Evolutionary conservation across 116 monocot species (phyloP).

Genomic region (Phalaenopsis hybrid): DNA sequence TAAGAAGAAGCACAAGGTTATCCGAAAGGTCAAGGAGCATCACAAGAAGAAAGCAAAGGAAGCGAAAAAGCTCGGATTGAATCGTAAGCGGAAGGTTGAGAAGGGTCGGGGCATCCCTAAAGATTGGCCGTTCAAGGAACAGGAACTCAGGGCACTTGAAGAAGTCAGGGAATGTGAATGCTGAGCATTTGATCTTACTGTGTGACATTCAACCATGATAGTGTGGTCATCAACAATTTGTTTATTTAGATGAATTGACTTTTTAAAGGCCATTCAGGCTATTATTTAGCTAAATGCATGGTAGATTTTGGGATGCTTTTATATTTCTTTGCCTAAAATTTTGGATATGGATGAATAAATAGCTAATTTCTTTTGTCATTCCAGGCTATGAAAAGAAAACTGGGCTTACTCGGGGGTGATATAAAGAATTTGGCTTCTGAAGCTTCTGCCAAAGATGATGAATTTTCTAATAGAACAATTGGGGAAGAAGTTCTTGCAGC

Average conservation of each 20-base stretch:
- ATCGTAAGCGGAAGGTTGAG: constrained; percentile 66
- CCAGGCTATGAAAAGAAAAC: constrained; percentile 78
- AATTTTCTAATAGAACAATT: constrained; percentile 28
- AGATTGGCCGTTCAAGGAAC: constrained; percentile 98
- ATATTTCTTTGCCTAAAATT: neutral
- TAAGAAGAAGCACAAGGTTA: constrained; percentile 80
- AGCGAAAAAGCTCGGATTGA: constrained; percentile 77
- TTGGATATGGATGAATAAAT: neutral
- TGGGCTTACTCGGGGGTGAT: constrained; percentile 49
- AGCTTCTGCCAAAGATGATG: constrained; percentile 28
- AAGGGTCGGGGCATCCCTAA: constrained; percentile 96
- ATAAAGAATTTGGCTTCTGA: constrained; percentile 17
- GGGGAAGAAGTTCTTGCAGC: constrained; percentile 19
- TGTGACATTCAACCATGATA: neutral
- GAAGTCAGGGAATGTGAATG: too few relatives aligned
- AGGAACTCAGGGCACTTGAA: constrained; percentile 85
- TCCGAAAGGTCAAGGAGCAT: constrained; percentile 86
- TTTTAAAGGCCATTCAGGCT: neutral
- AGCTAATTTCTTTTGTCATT: neutral
- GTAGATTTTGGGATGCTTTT: neutral
- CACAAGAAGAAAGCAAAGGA: constrained; percentile 97
- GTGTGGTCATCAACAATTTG: neutral
- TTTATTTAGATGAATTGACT: too few relatives aligned
- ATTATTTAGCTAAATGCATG: neutral
- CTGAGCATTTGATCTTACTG: neutral